phyloP scores from a whole-genome alignment of 2,329 filamentous ascomycete genomes.

The Fusarium fracticaudum region DNA sequence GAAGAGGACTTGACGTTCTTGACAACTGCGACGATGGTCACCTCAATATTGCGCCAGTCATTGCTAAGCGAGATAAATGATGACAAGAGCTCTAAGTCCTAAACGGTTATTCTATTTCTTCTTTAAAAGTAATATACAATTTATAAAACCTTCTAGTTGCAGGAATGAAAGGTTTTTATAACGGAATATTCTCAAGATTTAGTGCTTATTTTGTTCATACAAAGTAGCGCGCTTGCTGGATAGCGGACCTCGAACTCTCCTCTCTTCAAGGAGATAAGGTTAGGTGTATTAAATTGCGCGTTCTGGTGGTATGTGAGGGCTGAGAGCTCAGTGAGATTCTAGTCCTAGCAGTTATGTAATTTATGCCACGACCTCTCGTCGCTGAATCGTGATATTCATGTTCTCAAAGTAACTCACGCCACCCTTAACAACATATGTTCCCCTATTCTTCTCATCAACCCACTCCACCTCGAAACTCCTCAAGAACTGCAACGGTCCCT shows the following conservation, averaged over 20 bases:
- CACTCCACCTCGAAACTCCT: conserved; percentile 24
- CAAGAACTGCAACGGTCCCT: conserved; percentile 27
- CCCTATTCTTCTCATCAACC: conserved; percentile 14
- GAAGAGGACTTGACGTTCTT: neutral
- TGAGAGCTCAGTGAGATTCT: fast-evolving
- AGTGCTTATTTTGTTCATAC: too few species aligned
- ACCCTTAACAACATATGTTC: conserved; percentile 25
- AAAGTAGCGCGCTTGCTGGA: fast-evolving
- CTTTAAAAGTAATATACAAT: fast-evolving
- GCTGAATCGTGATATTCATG: conserved; percentile 21
- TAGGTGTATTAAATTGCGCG: fast-evolving
- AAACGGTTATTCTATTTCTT: fast-evolving
- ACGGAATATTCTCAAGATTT: fast-evolving
- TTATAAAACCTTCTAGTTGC: fast-evolving
- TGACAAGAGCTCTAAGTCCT: fast-evolving
- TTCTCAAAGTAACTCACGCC: conserved; percentile 34
- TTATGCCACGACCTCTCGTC: neutral
- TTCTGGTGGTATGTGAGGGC: fast-evolving
- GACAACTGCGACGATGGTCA: neutral
- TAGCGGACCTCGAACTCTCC: fast-evolving
- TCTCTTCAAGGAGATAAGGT: fast-evolving
- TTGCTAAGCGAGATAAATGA: fast-evolving
- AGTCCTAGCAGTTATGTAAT: fast-evolving
- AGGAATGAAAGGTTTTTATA: fast-evolving
- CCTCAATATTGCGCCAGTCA: neutral